These are phyloP conservation scores for Maudiozyma serrabonitensis DNA, from an alignment of 805 yeast genomes.

Conservation along the genomic window DNA sequence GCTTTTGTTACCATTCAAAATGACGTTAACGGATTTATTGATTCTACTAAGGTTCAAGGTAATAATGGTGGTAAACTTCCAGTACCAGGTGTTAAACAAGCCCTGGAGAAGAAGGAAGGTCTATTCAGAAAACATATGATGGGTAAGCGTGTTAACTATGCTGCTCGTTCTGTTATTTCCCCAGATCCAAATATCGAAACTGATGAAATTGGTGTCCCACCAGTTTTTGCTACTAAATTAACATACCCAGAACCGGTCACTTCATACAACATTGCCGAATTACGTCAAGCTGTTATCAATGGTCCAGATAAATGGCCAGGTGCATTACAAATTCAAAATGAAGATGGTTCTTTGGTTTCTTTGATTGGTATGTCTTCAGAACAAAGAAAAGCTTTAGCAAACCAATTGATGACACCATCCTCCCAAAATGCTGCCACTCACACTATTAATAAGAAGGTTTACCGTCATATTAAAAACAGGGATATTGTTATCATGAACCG, in stretches of 20 bases:
- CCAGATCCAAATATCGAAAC: constrained; percentile 98
- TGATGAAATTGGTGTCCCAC: constrained; percentile 97
- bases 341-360: constrained; percentile 78
- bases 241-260: constrained; percentile 99
- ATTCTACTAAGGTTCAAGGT: constrained; percentile 80
- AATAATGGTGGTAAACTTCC: constrained; percentile 56
- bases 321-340: constrained; percentile 91
- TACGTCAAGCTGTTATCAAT: constrained; percentile 90
- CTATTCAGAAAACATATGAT: constrained; percentile 97
- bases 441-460: constrained; percentile 82
- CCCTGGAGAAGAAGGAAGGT: constrained; percentile 97
- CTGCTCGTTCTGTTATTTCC: constrained; percentile 97
- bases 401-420: constrained; percentile 85
- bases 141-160: constrained; percentile 99
- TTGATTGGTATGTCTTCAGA: constrained; percentile 83
- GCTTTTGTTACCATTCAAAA: constrained; percentile 91
- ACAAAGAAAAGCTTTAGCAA: constrained; percentile 91
- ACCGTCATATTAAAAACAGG: constrained; percentile 85
- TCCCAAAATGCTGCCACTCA: constrained; percentile 41
- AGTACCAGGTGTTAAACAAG: constrained; percentile 94
- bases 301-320: constrained; percentile 99
- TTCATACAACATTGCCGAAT: constrained; percentile 75
- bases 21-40: constrained; percentile 89
- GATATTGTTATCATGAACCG: constrained; percentile 98
- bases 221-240: constrained; percentile 89